Conservation (phyloP, 257 asterid species). For the Solanum tarijense region DNA sequence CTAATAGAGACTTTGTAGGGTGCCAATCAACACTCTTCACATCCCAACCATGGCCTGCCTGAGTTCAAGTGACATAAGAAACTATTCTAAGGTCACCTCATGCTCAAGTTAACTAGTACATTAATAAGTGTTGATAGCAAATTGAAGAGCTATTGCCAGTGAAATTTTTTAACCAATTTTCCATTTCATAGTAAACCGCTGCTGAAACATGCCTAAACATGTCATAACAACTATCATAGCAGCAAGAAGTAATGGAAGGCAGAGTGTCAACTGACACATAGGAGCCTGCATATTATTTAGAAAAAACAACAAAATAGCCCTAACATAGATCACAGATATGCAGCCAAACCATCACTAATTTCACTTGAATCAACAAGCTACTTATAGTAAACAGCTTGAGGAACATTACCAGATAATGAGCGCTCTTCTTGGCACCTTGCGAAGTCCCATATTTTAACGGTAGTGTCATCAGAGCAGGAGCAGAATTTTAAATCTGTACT, state of each 20-base stretch:
- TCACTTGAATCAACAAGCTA: neutral
- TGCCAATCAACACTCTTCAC: constrained; percentile 99
- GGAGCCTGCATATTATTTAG: neutral
- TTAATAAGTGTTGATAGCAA: neutral
- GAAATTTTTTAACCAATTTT: neutral
- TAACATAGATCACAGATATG: neutral
- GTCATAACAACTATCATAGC: neutral
- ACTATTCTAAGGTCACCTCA: constrained; percentile 44
- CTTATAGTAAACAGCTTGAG: constrained; percentile 13
- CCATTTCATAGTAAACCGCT: neutral
- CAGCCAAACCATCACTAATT: neutral
- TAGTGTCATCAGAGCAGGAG: constrained; percentile 97
- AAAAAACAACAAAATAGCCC: neutral
- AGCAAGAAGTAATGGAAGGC: neutral
- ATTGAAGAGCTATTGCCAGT: neutral
- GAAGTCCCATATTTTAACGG: constrained; percentile 99
- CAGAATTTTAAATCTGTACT: constrained; percentile 97
- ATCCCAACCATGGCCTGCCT: constrained; percentile 99
- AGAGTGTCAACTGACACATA: neutral
- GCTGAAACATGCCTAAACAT: neutral
- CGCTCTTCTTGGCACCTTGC: constrained; percentile 99
- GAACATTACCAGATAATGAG: constrained; percentile 89
- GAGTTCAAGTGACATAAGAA: constrained; percentile 67
- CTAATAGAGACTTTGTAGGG: constrained; percentile 89
- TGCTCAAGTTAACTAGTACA: neutral